These are phyloP conservation scores for Rhynchosporium agropyri DNA, from an alignment of 2,329 filamentous ascomycete genomes.

Conservation along the genomic window DNA sequence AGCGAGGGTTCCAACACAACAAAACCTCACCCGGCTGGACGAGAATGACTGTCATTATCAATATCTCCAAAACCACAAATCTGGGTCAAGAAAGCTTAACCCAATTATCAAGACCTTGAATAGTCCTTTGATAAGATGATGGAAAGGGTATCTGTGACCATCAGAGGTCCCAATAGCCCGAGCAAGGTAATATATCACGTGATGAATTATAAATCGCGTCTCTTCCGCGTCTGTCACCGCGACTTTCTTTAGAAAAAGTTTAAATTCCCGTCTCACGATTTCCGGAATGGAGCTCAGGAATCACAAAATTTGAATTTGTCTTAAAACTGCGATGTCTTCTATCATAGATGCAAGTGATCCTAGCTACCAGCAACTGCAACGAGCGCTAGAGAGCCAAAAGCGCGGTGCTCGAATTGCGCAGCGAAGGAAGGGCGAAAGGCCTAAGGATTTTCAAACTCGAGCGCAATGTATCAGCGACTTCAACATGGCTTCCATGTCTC, in stretches of 20 bases:
- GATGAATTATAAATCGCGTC: too few species aligned
- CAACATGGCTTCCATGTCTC: slow-evolving; percentile 1
- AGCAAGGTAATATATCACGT: too few species aligned
- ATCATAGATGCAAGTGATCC: background rate
- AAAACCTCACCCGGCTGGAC: background rate
- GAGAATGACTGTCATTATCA: too few species aligned
- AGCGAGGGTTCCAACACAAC: background rate
- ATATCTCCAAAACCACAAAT: too few species aligned
- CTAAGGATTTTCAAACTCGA: background rate
- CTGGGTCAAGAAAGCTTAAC: too few species aligned
- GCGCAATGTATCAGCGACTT: slow-evolving; percentile 2
- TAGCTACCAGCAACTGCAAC: background rate
- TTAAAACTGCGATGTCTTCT: background rate
- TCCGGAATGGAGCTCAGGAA: too few species aligned
- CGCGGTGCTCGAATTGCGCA: background rate
- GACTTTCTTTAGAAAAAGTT: background rate
- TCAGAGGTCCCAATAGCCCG: too few species aligned
- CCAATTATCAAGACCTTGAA: too few species aligned
- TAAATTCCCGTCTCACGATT: too few species aligned
- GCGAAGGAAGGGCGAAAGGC: slow-evolving; percentile 5
- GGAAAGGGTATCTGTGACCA: too few species aligned
- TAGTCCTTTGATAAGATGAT: too few species aligned
- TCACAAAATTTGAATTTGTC: too few species aligned
- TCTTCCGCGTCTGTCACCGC: background rate
- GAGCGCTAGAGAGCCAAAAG: background rate